Evolutionary conservation across 345 rosid species (phyloP).

Genomic region (Mallotus nudiflorus): DNA sequence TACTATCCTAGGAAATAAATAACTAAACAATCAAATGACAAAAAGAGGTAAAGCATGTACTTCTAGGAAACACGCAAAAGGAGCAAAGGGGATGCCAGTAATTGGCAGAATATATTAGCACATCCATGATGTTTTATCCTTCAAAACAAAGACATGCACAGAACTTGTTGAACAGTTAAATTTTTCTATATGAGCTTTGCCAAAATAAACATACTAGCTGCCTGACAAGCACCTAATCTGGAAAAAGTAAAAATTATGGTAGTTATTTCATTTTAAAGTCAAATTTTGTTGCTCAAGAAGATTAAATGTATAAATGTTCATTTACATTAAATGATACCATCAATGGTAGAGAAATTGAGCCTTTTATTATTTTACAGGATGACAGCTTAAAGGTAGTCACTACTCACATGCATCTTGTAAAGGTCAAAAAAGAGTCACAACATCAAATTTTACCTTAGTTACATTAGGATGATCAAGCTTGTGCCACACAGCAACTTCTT

Average conservation of each 20-base stretch:
- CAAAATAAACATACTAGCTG: neutral
- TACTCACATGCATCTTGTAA: slow-evolving; percentile 18
- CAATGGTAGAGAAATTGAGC: slow-evolving; percentile 1
- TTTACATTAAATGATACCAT: neutral
- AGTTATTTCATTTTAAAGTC: neutral
- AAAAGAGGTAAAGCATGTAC: neutral
- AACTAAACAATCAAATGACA: neutral
- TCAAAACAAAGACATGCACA: neutral
- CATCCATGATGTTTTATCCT: neutral
- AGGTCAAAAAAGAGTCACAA: neutral
- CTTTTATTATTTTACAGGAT: neutral
- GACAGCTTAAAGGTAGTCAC: slow-evolving; percentile 2
- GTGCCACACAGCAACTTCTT: slow-evolving; percentile 41
- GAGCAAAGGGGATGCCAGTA: neutral
- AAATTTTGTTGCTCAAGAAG: neutral
- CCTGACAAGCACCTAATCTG: neutral
- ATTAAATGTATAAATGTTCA: neutral
- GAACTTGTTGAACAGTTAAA: neutral
- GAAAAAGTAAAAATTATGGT: neutral
- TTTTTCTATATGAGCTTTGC: neutral
- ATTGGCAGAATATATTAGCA: neutral
- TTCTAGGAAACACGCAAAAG: neutral
- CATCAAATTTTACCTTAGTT: slow-evolving; percentile 29
- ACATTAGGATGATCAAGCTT: slow-evolving; percentile 42
- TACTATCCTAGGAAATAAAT: neutral